Evolutionary conservation across 352 stramenopile genomes (phyloP).

Genomic region (Pythium brachiatum): DNA sequence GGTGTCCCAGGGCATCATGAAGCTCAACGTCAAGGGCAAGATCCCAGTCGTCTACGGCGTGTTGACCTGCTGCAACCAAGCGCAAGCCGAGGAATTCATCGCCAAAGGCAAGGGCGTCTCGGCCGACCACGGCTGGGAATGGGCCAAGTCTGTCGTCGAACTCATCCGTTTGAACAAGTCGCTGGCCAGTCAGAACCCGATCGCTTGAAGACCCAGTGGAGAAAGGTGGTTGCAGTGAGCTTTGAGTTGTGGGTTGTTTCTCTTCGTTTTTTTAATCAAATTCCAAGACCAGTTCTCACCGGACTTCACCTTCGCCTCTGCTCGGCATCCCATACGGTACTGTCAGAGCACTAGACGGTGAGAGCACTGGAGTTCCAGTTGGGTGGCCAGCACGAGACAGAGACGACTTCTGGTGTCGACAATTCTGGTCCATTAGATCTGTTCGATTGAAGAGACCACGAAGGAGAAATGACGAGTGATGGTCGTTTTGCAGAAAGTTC

Average conservation of each 20-base stretch:
- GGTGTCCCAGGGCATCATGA: constrained; percentile 27
- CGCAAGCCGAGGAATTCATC: constrained; percentile 21
- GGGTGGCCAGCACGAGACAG: too few species aligned
- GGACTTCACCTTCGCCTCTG: too few species aligned
- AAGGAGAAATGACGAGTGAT: constrained; percentile 11
- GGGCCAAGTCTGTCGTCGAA: constrained; percentile 24
- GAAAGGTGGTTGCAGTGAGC: too few species aligned
- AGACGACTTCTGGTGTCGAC: not conserved
- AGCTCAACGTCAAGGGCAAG: constrained; percentile 27
- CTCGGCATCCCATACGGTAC: too few species aligned
- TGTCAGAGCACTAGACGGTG: too few species aligned
- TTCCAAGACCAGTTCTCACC: too few species aligned
- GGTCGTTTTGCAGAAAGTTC: constrained; percentile 19
- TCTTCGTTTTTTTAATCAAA: too few species aligned
- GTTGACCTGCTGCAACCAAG: constrained; percentile 13
- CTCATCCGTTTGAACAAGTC: constrained; percentile 22
- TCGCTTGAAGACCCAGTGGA: too few species aligned
- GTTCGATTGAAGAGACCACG: not conserved
- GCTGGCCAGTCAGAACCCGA: too few species aligned
- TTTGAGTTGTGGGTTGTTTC: too few species aligned
- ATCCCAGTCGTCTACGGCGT: constrained; percentile 25
- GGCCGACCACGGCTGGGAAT: constrained; percentile 27
- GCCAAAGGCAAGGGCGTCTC: constrained; percentile 18
- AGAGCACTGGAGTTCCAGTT: too few species aligned
- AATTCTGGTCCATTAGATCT: not conserved